Evolutionary conservation across 495 filamentous ascomycete species (phyloP).

Genomic region (Ramalina peruviana): DNA sequence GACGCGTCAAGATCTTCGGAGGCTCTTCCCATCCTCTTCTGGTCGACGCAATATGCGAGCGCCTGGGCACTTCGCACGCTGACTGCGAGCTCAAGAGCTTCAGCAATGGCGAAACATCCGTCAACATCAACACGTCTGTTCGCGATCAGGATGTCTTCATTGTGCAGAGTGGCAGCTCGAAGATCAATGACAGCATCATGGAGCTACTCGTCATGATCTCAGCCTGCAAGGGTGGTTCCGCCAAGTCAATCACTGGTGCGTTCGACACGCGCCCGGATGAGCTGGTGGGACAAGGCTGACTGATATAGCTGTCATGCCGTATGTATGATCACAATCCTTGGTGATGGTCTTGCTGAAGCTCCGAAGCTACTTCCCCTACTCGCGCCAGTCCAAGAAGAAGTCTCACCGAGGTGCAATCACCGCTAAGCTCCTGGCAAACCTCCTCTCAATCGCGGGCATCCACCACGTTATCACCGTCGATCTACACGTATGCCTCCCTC

Average conservation of each 20-base stretch:
- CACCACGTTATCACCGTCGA: conserved; percentile 97
- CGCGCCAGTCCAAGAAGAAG: conserved; percentile 98
- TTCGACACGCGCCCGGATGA: neutral
- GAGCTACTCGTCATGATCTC: conserved; percentile 98
- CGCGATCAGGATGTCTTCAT: conserved; percentile 98
- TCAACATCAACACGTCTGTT: conserved; percentile 84
- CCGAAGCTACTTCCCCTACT: conserved; percentile 85
- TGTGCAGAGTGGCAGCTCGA: conserved; percentile 88
- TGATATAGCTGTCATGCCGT: conserved; percentile 72
- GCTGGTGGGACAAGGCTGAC: conserved; percentile 14
- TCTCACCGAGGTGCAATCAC: conserved; percentile 93
- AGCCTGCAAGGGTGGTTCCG: conserved; percentile 93
- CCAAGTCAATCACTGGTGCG: conserved; percentile 92
- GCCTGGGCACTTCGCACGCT: conserved; percentile 50
- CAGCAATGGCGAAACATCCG: conserved; percentile 89
- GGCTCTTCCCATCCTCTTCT: conserved; percentile 56
- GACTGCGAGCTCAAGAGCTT: conserved; percentile 56
- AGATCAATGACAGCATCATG: conserved; percentile 98
- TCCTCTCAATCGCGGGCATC: conserved; percentile 82
- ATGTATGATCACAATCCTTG: conserved; percentile 25
- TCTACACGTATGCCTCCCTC: conserved; percentile 49
- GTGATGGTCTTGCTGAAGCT: conserved; percentile 27
- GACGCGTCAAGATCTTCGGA: conserved; percentile 56
- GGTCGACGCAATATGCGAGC: conserved; percentile 58
- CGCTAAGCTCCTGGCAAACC: conserved; percentile 90